A percentile compares a stretch with the other conserved stretches of the same genome.
These are phyloP conservation scores for Rhodotorula sp. DNA, from an alignment of 1,284 basidiomycete genomes.

Conservation along the genomic window DNA sequence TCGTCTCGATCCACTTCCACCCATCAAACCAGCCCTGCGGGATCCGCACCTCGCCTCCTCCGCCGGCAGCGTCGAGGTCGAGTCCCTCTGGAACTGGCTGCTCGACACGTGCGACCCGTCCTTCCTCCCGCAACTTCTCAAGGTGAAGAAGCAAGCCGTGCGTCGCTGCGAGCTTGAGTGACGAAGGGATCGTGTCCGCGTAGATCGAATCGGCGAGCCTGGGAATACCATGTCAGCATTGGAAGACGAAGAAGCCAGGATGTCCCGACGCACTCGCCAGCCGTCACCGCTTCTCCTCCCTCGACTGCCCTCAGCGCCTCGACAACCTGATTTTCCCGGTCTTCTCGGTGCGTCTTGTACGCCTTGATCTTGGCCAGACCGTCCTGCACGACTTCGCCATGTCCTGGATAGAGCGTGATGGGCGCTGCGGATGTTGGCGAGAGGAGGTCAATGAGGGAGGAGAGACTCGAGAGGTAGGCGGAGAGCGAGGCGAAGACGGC, in stretches of 20 bases:
- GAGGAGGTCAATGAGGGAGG: slow-evolving; percentile 64
- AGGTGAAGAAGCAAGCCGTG: slow-evolving; percentile 69
- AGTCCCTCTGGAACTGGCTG: not conserved
- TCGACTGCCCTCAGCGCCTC: slow-evolving; percentile 54
- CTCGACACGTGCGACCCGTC: slow-evolving; percentile 52
- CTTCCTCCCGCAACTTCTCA: slow-evolving; percentile 67
- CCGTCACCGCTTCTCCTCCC: slow-evolving; percentile 4
- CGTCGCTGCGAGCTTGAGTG: slow-evolving; percentile 70
- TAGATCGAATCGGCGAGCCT: slow-evolving; percentile 40
- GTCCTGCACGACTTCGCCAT: slow-evolving; percentile 72
- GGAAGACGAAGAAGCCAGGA: slow-evolving; percentile 54
- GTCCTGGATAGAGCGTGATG: slow-evolving; percentile 71
- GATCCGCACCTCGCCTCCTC: not conserved
- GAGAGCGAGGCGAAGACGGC: slow-evolving; percentile 83
- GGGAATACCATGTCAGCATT: not conserved
- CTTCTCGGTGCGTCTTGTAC: slow-evolving; percentile 78
- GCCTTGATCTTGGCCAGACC: slow-evolving; percentile 59
- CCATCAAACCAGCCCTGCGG: slow-evolving; percentile 13
- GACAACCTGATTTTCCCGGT: slow-evolving; percentile 78
- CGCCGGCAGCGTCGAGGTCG: no score
- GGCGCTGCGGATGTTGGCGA: slow-evolving; percentile 39
- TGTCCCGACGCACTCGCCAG: slow-evolving; percentile 24
- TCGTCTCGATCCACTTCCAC: not conserved
- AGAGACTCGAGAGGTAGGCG: slow-evolving; percentile 58
- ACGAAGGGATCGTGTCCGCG: slow-evolving; percentile 54